Evolutionary conservation across 2,329 filamentous ascomycete genomes (phyloP), one percentile per base, ranked within the genome.

Genomic region (Pseudogymnoascus sp.): DNA sequence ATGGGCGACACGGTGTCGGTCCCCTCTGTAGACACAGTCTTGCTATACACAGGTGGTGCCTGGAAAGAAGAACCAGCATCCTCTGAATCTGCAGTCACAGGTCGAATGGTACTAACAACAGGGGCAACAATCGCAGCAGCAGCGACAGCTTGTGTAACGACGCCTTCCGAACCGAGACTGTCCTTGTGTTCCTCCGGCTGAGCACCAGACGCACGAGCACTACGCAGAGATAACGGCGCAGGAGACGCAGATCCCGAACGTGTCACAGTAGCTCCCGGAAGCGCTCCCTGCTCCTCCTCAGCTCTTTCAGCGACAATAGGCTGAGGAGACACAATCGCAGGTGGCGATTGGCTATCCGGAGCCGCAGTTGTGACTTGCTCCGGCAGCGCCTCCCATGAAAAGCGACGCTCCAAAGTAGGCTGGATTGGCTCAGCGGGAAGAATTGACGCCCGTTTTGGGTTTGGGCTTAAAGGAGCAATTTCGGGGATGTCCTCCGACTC

Each of bases 331-430:
- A 53, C 14, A 53, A 31, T 16, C 7, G 14, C 46, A 16, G 46
- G 46, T 31, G 24, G 14, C 7, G 46, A 31, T 14, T 28, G 24
- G 46, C 24, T 16, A 28, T 28, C 46, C 7, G 26, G 24, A 16
- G 46, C 7, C 46, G 6, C 14, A 8, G 26, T 28, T 11, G 46
- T 28, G 7, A 53, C 46, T 16, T 31, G 46, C 41, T 75, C 74
- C 1, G 68, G 53, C 0, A 66, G 71, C 5, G 70, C 68, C 65
- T 80, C 78, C 78, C 78, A 81, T 3, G 78, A 80, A 63, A 80
- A 80, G 0, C 76, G 75, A 66, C 3, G 56, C 46, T 53, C 46
- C 24, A 53, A 38, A 3, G 35, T 10, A 67, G 61, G 24, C 63
- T 68, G 62, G 59, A 11, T 26, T 63, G 40, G 28, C 66, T 65